phyloP scores from a whole-genome alignment of 2,329 filamentous ascomycete species.

The Aspergillus sp. region DNA sequence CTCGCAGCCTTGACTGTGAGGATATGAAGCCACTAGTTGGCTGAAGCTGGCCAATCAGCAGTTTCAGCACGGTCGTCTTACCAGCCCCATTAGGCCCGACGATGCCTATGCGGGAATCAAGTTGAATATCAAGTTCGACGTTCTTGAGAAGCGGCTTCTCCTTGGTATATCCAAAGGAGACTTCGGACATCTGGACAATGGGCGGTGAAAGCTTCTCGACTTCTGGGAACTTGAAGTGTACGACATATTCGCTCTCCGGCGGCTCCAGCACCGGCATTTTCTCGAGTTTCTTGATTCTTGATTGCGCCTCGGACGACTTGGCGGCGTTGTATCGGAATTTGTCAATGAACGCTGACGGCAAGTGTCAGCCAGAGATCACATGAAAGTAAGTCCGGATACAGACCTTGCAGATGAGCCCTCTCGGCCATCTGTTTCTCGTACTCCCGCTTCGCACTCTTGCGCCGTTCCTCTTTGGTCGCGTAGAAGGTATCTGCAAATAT shows the following conservation, averaged over 20 bases:
- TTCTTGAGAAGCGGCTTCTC: slow-evolving; percentile 73
- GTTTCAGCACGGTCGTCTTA: slow-evolving; percentile 96
- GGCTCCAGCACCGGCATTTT: slow-evolving; percentile 87
- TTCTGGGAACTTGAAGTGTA: slow-evolving; percentile 94
- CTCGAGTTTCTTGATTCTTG: slow-evolving; percentile 97
- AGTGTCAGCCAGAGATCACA: slow-evolving; percentile 4
- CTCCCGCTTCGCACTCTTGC: slow-evolving; percentile 92
- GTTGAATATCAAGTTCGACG: slow-evolving; percentile 91
- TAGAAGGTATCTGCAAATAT: slow-evolving; percentile 68
- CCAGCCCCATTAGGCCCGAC: slow-evolving; percentile 98
- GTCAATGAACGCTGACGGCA: slow-evolving; percentile 71
- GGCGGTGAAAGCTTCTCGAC: slow-evolving; percentile 96
- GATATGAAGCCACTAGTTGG: slow-evolving; percentile 75
- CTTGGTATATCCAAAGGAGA: slow-evolving; percentile 76
- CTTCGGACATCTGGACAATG: slow-evolving; percentile 93
- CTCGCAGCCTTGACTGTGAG: slow-evolving; percentile 73
- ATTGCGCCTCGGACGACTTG: slow-evolving; percentile 96
- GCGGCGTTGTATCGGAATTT: slow-evolving; percentile 99
- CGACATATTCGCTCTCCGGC: slow-evolving; percentile 87
- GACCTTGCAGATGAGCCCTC: slow-evolving; percentile 75
- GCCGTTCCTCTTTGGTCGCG: slow-evolving; percentile 89
- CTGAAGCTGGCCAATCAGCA: slow-evolving; percentile 79
- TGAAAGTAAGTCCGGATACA: slow-evolving; percentile 4
- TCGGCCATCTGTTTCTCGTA: slow-evolving; percentile 98
- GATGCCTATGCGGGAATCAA: slow-evolving; percentile 96